Percentiles rank a stretch among this genome's conserved stretches.
phyloP scores from a whole-genome alignment of 148 eudicot genomes.

The Camellia lanceoleosa region DNA sequence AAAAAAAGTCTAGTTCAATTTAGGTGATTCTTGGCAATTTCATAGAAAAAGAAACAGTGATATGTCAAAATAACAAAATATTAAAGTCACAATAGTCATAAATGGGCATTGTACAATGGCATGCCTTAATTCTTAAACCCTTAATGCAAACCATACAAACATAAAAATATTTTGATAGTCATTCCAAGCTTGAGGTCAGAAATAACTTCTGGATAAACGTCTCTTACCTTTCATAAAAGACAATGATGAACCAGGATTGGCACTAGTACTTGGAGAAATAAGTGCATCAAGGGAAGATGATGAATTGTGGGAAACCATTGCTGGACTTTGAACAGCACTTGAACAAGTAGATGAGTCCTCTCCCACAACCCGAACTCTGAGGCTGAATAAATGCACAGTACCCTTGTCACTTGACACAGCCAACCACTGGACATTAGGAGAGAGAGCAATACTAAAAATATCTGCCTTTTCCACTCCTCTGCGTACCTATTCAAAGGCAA shows the following conservation, averaged over 20 bases:
- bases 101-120: not conserved
- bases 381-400: constrained; percentile 81
- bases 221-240: constrained; percentile 82
- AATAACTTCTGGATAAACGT: not conserved
- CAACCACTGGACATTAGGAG: constrained; percentile 78
- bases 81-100: not conserved
- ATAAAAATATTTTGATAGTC: not conserved
- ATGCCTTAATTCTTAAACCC: not conserved
- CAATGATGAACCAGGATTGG: constrained; percentile 73
- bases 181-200: not conserved
- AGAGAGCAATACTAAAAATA: constrained; percentile 72
- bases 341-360: constrained; percentile 54
- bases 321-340: constrained; percentile 35
- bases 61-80: not conserved
- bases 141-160: not conserved
- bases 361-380: constrained; percentile 71
- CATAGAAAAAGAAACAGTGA: not conserved
- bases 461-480: constrained; percentile 87
- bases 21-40: not conserved
- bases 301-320: constrained; percentile 56
- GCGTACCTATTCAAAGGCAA: constrained; percentile 57
- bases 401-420: constrained; percentile 97
- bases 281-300: constrained; percentile 72
- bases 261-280: constrained; percentile 52
- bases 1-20: not conserved